Evolutionary conservation across 2,329 filamentous ascomycete species (phyloP).

Genomic region (Alternaria rosae): DNA sequence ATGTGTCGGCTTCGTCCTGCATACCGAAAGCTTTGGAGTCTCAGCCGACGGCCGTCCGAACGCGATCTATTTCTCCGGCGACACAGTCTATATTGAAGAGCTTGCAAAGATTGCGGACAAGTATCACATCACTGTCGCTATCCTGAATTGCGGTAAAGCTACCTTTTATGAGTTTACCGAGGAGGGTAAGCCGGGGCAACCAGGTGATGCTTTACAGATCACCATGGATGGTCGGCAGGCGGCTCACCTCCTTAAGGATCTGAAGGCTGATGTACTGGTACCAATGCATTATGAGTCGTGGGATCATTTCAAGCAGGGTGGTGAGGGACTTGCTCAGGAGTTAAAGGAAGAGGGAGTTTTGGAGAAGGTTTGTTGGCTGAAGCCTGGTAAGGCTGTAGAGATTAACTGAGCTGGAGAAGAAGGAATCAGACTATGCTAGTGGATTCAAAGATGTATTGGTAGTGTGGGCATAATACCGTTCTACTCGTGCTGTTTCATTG

Average conservation of each 20-base stretch:
- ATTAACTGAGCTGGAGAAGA: neutral
- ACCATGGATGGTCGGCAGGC: neutral
- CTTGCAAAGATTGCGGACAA: constrained; percentile 7
- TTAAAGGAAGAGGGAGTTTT: neutral
- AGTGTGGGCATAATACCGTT: too few species aligned
- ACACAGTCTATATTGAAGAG: constrained; percentile 58
- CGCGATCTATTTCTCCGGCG: constrained; percentile 59
- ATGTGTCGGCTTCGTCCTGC: constrained; percentile 57
- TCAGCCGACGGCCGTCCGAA: constrained; percentile 50
- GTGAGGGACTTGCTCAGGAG: neutral
- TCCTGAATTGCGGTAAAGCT: neutral
- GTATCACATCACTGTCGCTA: neutral
- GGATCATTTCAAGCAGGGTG: neutral
- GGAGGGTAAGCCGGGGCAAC: neutral
- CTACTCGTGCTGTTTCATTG: too few species aligned
- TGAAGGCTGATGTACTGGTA: neutral
- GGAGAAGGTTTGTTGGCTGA: neutral
- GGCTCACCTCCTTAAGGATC: neutral
- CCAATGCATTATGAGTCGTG: constrained; percentile 1
- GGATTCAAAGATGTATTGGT: neutral
- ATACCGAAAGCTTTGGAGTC: constrained; percentile 48
- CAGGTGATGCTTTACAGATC: neutral
- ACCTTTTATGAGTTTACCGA: neutral
- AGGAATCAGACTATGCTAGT: too few species aligned
- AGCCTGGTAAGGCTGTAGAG: neutral